Percentiles rank a stretch among this genome's conserved stretches.
Conservation (phyloP, 2,329 filamentous ascomycete genomes). For the Ceratocystis colombiana region DNA sequence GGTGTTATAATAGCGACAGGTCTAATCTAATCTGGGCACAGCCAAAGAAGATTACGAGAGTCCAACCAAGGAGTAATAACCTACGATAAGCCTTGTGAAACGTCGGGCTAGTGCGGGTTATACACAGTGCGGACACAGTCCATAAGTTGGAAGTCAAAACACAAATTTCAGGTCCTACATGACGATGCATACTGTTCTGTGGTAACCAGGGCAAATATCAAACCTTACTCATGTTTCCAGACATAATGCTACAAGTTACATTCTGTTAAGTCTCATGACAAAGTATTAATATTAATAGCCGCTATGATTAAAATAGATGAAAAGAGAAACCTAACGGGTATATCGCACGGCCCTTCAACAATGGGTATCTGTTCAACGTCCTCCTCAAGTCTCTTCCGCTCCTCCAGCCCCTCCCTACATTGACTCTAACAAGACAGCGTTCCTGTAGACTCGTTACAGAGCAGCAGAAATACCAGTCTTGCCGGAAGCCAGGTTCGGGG, state of each 20-base stretch:
- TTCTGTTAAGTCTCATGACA: too few relatives aligned
- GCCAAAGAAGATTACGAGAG: too few relatives aligned
- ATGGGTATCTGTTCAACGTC: not conserved
- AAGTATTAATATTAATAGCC: not conserved
- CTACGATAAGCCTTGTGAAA: too few relatives aligned
- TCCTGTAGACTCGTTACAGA: not conserved
- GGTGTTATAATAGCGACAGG: not conserved
- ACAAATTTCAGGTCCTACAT: too few relatives aligned
- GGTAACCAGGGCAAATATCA: too few relatives aligned
- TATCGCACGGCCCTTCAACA: not conserved
- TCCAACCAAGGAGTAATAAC: too few relatives aligned
- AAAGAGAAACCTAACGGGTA: not conserved
- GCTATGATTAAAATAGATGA: not conserved
- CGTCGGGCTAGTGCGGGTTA: too few relatives aligned
- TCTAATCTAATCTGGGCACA: not conserved
- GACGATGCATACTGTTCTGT: too few relatives aligned
- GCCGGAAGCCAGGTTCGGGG: constrained; percentile 31
- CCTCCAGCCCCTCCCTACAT: not conserved
- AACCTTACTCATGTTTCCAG: too few relatives aligned
- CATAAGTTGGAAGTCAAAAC: too few relatives aligned
- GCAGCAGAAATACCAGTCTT: constrained; percentile 29
- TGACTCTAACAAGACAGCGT: not conserved
- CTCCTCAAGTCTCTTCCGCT: not conserved
- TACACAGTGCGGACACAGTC: too few relatives aligned
- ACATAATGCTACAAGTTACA: too few relatives aligned